Evolutionary conservation across 169 alveolate species (phyloP).

Genomic region (Cryptosporidium ryanae): DNA sequence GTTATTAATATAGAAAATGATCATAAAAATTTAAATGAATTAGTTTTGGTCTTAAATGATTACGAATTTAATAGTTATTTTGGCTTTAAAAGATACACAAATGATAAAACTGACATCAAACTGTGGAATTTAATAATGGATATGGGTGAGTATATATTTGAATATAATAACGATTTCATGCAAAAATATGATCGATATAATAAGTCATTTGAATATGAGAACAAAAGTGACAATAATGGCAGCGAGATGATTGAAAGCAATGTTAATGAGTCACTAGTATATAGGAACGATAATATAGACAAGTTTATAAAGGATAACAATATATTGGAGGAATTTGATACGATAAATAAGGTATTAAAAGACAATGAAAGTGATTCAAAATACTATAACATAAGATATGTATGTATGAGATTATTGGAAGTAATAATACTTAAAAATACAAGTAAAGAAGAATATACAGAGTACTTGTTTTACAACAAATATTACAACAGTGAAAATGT

Average conservation of each 20-base stretch:
- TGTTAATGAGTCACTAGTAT: conserved; percentile 1
- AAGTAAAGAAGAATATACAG: background rate
- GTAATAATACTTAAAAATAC: conserved; percentile 6
- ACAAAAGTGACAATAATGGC: background rate
- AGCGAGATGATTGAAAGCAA: background rate
- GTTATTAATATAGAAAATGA: background rate
- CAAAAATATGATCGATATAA: conserved; percentile 1
- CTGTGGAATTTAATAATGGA: conserved; percentile 27
- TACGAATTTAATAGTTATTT: background rate
- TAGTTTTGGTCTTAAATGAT: background rate
- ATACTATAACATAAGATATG: conserved; percentile 10
- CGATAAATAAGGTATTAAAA: conserved; percentile 3
- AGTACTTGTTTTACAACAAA: conserved; percentile 18
- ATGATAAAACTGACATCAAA: background rate
- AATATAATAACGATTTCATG: conserved; percentile 9
- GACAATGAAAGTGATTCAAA: background rate
- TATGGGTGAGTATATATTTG: conserved; percentile 36
- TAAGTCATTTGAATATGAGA: conserved; percentile 27
- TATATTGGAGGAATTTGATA: conserved; percentile 22
- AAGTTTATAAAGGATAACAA: conserved; percentile 24
- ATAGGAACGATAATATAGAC: conserved; percentile 40
- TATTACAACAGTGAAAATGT: background rate
- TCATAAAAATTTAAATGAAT: background rate
- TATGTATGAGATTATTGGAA: conserved; percentile 32
- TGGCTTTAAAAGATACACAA: no score